Conservation (phyloP, 306 rosid genomes). For the Amphicarpaea edgeworthii region DNA sequence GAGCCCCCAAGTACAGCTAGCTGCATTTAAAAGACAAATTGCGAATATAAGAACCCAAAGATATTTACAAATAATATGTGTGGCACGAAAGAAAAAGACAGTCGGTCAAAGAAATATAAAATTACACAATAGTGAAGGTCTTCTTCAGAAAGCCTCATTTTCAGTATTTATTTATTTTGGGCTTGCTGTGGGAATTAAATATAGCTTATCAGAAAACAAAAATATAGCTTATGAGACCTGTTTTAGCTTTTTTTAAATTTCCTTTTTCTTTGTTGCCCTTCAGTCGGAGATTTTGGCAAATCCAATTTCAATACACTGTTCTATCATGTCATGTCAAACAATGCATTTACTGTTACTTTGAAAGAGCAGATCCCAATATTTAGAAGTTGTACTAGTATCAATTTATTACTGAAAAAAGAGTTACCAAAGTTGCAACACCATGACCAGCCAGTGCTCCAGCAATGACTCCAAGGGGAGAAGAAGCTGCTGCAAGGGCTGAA, state of each 20-base stretch:
- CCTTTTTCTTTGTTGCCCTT: conserved; percentile 10
- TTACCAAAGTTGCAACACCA: conserved; percentile 92
- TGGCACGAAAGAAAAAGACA: conserved; percentile 31
- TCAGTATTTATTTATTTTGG: background rate
- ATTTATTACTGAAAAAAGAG: conserved; percentile 23
- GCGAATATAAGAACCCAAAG: conserved; percentile 20
- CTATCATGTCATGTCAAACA: conserved; percentile 24
- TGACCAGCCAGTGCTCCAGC: conserved; percentile 97
- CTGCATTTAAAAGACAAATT: conserved; percentile 53
- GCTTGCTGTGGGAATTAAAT: conserved; percentile 33
- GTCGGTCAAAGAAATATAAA: conserved; percentile 14
- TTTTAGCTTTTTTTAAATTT: conserved; percentile 15
- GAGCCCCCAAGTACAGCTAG: conserved; percentile 97
- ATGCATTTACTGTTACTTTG: conserved; percentile 8
- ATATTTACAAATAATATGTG: conserved; percentile 1
- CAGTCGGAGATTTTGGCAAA: conserved; percentile 12
- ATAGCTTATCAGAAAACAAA: background rate
- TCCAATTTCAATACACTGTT: background rate
- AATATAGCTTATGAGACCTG: background rate
- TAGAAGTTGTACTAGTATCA: conserved; percentile 32
- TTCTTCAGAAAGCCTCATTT: conserved; percentile 20
- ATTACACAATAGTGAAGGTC: conserved; percentile 24
- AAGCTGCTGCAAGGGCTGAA: conserved; percentile 97
- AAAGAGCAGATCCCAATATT: conserved; percentile 28
- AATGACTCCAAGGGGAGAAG: conserved; percentile 96